Evolutionary conservation across 73 alveolate genomes (phyloP), one percentile per base, ranked within the genome.

Genomic region (Paramecium primaurelia): DNA sequence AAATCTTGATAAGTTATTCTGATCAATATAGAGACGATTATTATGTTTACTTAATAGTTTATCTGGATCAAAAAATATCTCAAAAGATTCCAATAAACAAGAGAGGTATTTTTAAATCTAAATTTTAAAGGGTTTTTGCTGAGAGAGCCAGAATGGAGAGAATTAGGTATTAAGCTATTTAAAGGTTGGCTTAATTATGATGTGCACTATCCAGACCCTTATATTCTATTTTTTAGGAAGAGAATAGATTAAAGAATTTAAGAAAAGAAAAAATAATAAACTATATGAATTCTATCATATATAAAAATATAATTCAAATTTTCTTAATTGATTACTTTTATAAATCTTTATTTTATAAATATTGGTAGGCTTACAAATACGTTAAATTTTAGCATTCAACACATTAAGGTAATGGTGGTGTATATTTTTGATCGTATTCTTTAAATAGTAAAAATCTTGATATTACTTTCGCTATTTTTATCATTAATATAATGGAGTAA

Each of bases 71-170:
- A 64, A 64, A 64, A 32, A 26, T 34, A 64, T 64, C 20, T 11
- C 2, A 64, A 28, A 7, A 64, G 47, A 64, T 64, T 11, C 84
- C 84, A 20, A 12, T 20, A 22, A n/a, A 64, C 3, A 64, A 34
- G 30, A 64, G 84, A 28, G 84, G 84, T 64, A 64, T 64, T 12
- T 11, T 9, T 0, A 64, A 1, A 10, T 26, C 26, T 64, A 64
- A 28, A 1, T 25, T 16, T 54, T 54, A n/a, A 18, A 64, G 84
- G 84, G 10, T 64, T 32, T 34, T 34, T 34, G 47, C 30, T 64
- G 28, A 28, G 84, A 64, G 84, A 64, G 7, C 84, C 84, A 32
- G 84, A 64, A 26, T 64, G 84, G 84, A 64, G 84, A 64, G 42
- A 28, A 11, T 34, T 64, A 32, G 84, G 84, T 0, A 64, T 64